A percentile compares a stretch with the other conserved stretches of the same genome.
phyloP scores from a whole-genome alignment of 768 basidiomycete species.

The Crepidotus variabilis region DNA sequence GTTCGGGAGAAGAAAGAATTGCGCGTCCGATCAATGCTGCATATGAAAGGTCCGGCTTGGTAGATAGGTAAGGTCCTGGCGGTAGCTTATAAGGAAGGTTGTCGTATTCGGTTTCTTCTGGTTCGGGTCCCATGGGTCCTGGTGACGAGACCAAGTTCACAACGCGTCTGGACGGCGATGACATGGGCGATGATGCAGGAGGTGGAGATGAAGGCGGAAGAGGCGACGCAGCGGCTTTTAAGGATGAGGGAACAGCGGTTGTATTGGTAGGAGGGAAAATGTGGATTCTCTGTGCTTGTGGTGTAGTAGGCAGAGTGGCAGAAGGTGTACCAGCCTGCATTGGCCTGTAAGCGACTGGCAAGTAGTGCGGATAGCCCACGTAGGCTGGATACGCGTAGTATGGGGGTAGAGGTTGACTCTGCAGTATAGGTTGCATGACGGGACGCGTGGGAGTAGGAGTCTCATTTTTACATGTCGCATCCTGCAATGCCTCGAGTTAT shows the following conservation, averaged over 20 bases:
- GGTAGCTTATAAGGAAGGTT: constrained; percentile 75
- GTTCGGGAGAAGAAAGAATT: constrained; percentile 77
- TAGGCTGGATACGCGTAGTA: constrained; percentile 38
- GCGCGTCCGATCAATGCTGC: constrained; percentile 96
- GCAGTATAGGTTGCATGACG: constrained; percentile 21
- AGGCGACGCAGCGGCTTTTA: constrained; percentile 36
- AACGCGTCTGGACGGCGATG: constrained; percentile 56
- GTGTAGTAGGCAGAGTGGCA: constrained; percentile 41
- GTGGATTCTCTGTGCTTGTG: constrained; percentile 39
- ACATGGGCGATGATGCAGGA: constrained; percentile 52
- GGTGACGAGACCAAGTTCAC: constrained; percentile 84
- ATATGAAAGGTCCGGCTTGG: constrained; percentile 86
- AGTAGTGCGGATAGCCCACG: constrained; percentile 34
- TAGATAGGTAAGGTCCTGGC: constrained; percentile 74
- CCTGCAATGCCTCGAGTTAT: constrained; percentile 15
- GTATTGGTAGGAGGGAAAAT: not conserved
- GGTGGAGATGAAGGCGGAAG: constrained; percentile 62
- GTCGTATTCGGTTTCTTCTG: constrained; percentile 63
- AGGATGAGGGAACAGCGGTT: constrained; percentile 19
- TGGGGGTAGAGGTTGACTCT: constrained; percentile 24
- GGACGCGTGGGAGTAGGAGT: constrained; percentile 42
- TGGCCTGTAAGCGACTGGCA: constrained; percentile 29
- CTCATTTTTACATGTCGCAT: constrained; percentile 34
- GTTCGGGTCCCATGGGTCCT: constrained; percentile 66
- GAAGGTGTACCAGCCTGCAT: constrained; percentile 28